Conservation (phyloP, 805 yeast species). For the Metschnikowia bowlesiae region DNA sequence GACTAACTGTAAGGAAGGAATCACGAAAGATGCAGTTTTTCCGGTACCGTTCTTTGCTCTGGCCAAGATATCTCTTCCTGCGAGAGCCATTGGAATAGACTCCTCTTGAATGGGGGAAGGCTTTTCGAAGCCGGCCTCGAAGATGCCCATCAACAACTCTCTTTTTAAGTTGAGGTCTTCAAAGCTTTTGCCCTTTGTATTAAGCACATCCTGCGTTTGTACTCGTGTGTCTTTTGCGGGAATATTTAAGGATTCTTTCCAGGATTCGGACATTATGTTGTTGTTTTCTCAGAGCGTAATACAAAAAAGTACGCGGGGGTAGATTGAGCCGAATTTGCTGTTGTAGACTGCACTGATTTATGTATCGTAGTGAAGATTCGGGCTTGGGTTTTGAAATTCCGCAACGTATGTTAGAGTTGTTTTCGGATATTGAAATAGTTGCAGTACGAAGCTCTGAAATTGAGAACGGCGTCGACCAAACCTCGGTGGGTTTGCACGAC, state of each 20-base stretch:
- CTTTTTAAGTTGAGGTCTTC: slow-evolving; percentile 91
- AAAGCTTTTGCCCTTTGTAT: slow-evolving; percentile 83
- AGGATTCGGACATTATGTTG: slow-evolving; percentile 26
- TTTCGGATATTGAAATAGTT: neutral
- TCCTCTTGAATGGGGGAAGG: slow-evolving; percentile 99
- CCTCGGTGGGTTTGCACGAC: neutral
- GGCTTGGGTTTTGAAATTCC: neutral
- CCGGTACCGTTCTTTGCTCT: slow-evolving; percentile 99
- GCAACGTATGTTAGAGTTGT: neutral
- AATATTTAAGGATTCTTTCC: slow-evolving; percentile 71
- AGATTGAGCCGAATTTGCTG: neutral
- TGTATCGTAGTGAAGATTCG: neutral
- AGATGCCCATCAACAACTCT: slow-evolving; percentile 95
- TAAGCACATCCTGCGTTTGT: slow-evolving; percentile 93
- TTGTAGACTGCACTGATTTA: too few relatives aligned
- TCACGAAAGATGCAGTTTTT: slow-evolving; percentile 94
- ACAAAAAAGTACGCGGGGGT: too few relatives aligned
- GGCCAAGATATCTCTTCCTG: slow-evolving; percentile 94
- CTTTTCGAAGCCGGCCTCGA: slow-evolving; percentile 97
- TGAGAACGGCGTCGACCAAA: slow-evolving; percentile 1
- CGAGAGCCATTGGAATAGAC: slow-evolving; percentile 89
- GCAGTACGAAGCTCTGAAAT: neutral
- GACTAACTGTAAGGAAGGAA: slow-evolving; percentile 85
- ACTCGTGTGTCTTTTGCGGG: slow-evolving; percentile 90
- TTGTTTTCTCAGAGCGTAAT: neutral